Conservation (phyloP, 1,139 yeast species). For the Debaryomyces sp. region DNA sequence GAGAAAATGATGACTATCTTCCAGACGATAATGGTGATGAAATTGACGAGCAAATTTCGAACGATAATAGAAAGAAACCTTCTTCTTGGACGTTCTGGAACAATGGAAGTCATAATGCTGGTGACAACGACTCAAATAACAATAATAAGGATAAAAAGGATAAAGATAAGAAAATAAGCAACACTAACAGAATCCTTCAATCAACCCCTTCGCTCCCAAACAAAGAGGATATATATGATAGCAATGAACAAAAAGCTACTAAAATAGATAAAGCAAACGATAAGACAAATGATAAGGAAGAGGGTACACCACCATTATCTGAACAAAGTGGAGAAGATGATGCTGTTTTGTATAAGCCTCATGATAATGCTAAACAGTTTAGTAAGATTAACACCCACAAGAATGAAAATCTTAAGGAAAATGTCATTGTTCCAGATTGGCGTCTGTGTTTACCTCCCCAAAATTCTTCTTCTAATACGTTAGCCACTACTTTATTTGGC, state of each 20-base stretch:
- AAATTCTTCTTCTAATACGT: constrained; percentile 16
- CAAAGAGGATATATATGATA: constrained; percentile 17
- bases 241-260: constrained; percentile 50
- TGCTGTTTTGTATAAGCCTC: constrained; percentile 52
- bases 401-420: constrained; percentile 45
- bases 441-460: constrained; percentile 39
- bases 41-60: constrained; percentile 33
- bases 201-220: constrained; percentile 35
- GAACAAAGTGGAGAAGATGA: constrained; percentile 31
- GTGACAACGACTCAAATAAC: constrained; percentile 12
- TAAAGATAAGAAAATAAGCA: constrained; percentile 14
- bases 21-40: constrained; percentile 35
- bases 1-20: constrained; percentile 26
- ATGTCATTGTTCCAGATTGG: constrained; percentile 50
- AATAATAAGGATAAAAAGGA: constrained; percentile 13
- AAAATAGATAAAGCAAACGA: constrained; percentile 48
- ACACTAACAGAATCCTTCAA: constrained; percentile 38
- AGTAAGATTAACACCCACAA: constrained; percentile 49
- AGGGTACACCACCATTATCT: constrained; percentile 27
- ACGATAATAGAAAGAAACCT: constrained; percentile 28
- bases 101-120: constrained; percentile 12
- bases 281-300: constrained; percentile 32
- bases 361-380: constrained; percentile 44
- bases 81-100: constrained; percentile 45
- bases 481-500: constrained; percentile 23